Percentiles rank a stretch among this genome's conserved stretches.
phyloP scores from a whole-genome alignment of 306 rosid genomes.

The Aeschynomene evenia region DNA sequence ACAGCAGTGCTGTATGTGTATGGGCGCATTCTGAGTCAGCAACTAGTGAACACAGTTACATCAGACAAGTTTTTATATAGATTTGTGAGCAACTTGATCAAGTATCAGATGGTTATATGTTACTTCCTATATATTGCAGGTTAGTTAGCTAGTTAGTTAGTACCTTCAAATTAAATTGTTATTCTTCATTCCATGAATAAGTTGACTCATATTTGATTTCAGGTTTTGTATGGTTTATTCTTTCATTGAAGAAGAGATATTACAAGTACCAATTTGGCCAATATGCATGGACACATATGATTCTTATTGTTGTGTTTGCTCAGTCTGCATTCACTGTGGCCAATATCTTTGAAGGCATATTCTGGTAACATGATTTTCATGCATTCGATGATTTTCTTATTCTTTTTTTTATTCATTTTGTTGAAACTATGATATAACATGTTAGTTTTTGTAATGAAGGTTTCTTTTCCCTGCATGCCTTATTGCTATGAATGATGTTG shows the following conservation, averaged over 20 bases:
- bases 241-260: conserved; percentile 83
- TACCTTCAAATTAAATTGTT: conserved; percentile 16
- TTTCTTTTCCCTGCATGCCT: conserved; percentile 92
- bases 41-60: conserved; percentile 79
- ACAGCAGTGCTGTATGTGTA: conserved; percentile 94
- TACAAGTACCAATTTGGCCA: conserved; percentile 98
- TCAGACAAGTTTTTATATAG: conserved; percentile 69
- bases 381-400: neutral
- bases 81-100: conserved; percentile 73
- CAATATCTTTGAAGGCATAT: conserved; percentile 89
- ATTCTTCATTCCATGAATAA: conserved; percentile 15
- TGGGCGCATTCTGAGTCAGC: conserved; percentile 94
- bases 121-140: conserved; percentile 92
- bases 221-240: conserved; percentile 99
- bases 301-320: conserved; percentile 84
- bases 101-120: conserved; percentile 96
- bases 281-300: conserved; percentile 99
- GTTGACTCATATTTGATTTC: conserved; percentile 34
- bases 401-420: neutral
- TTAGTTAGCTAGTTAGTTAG: conserved; percentile 79
- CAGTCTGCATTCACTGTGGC: conserved; percentile 96
- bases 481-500: conserved; percentile 87
- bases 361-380: conserved; percentile 62
- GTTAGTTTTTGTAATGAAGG: conserved; percentile 48
- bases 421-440: neutral